These are phyloP conservation scores for Silene vulgaris DNA, from an alignment of 179 eudicot genomes.

Conservation along the genomic window DNA sequence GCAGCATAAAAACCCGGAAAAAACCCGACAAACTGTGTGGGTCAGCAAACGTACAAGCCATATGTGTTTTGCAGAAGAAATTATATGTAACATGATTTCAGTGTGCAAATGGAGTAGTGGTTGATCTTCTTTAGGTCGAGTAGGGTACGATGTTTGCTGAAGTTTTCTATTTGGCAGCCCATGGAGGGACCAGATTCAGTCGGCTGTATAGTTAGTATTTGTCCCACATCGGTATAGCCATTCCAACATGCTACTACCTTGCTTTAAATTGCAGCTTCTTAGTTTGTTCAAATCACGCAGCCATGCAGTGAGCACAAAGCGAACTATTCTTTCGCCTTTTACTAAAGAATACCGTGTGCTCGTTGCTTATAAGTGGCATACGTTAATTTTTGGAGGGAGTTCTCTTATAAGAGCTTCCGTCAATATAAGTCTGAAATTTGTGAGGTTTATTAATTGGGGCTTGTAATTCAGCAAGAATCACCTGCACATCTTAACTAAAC, in stretches of 20 bases:
- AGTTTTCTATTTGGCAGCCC: background rate
- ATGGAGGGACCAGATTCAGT: background rate
- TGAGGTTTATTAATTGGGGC: too few species aligned
- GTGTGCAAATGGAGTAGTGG: too few species aligned
- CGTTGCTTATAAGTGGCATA: conserved; percentile 35
- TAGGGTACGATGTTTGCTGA: too few species aligned
- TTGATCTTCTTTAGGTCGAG: too few species aligned
- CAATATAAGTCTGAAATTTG: background rate
- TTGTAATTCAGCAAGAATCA: too few species aligned
- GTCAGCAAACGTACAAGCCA: too few species aligned
- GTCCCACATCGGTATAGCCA: background rate
- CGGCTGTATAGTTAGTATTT: too few species aligned
- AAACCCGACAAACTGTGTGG: too few species aligned
- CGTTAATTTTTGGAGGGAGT: conserved; percentile 34
- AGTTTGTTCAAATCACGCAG: conserved; percentile 22
- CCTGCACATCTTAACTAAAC: too few species aligned
- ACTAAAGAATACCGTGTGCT: conserved; percentile 55
- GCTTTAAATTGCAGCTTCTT: background rate
- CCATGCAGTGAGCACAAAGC: conserved; percentile 45
- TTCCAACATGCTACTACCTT: background rate
- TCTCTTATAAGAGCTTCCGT: background rate
- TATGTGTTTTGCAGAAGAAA: too few species aligned
- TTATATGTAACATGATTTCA: too few species aligned
- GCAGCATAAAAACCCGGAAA: too few species aligned
- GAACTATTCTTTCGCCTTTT: conserved; percentile 60